Evolutionary conservation across 148 eudicot species (phyloP).

Genomic region (Camellia sinensis): DNA sequence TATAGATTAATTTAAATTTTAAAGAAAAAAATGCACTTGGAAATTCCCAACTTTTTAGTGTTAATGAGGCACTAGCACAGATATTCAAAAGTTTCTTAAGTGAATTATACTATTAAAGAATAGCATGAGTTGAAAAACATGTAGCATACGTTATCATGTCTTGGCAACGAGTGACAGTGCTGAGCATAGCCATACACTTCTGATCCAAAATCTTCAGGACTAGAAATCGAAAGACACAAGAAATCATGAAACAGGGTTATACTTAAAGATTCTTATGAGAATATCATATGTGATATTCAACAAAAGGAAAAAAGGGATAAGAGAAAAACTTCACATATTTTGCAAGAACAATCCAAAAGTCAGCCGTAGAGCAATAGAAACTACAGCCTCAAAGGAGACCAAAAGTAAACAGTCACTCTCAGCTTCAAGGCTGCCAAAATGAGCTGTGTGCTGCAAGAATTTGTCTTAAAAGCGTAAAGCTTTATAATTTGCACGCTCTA

Average conservation of each 20-base stretch:
- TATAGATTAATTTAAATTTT: neutral
- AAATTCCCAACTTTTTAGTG: neutral
- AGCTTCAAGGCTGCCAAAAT: neutral
- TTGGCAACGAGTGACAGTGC: neutral
- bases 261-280: neutral
- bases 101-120: neutral
- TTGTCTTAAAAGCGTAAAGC: neutral
- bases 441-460: no score
- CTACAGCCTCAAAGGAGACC: neutral
- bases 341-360: neutral
- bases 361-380: neutral
- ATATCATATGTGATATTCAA: neutral
- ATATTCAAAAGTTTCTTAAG: neutral
- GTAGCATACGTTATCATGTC: neutral
- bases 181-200: neutral
- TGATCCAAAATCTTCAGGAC: neutral
- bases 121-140: neutral
- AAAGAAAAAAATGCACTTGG: neutral
- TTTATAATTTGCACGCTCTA: neutral
- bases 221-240: neutral
- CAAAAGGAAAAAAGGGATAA: neutral
- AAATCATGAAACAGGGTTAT: neutral
- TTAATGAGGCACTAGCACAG: neutral
- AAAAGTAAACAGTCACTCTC: neutral
- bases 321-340: neutral